Percentiles rank a stretch among this genome's conserved stretches.
Evolutionary conservation across 1,284 basidiomycete species (phyloP).

Genomic region (Microbotryum silenes-acaulis): DNA sequence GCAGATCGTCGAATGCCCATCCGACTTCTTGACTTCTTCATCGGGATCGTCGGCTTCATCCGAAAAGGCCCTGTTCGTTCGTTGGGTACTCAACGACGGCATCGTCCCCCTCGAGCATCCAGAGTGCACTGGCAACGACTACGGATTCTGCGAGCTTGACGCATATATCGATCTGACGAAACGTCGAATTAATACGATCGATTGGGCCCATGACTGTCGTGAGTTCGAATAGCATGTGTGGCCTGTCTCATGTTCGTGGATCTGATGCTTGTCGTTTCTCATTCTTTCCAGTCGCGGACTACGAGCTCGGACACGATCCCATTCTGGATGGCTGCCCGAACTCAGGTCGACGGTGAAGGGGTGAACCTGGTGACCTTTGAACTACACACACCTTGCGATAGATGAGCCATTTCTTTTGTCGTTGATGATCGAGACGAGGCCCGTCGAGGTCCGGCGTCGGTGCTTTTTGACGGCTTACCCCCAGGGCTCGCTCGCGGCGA

Average conservation of each 20-base stretch:
- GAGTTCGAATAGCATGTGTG: slow-evolving; percentile 1
- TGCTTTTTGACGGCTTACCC: too few species aligned
- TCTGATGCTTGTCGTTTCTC: too few species aligned
- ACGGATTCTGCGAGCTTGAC: slow-evolving; percentile 53
- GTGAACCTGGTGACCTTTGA: too few species aligned
- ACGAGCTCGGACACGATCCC: background rate
- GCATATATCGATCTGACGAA: slow-evolving; percentile 51
- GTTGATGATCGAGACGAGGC: too few species aligned
- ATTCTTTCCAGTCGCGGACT: slow-evolving; percentile 8
- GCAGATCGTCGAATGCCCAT: slow-evolving; percentile 52
- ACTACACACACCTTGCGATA: too few species aligned
- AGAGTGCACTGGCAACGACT: slow-evolving; percentile 26
- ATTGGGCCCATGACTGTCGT: slow-evolving; percentile 40
- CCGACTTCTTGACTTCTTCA: slow-evolving; percentile 34
- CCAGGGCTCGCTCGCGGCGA: too few species aligned
- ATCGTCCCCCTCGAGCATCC: slow-evolving; percentile 54
- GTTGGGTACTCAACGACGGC: slow-evolving; percentile 48
- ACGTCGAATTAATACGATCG: slow-evolving; percentile 46
- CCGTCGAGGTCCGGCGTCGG: too few species aligned
- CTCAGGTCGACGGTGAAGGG: too few species aligned
- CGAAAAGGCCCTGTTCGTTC: slow-evolving; percentile 36
- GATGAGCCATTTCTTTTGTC: too few species aligned
- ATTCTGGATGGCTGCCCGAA: slow-evolving; percentile 12
- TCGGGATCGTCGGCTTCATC: slow-evolving; percentile 33
- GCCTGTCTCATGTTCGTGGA: too few species aligned